Evolutionary conservation across 2,329 filamentous ascomycete species (phyloP).

Genomic region (Xylariaceae sp.): DNA sequence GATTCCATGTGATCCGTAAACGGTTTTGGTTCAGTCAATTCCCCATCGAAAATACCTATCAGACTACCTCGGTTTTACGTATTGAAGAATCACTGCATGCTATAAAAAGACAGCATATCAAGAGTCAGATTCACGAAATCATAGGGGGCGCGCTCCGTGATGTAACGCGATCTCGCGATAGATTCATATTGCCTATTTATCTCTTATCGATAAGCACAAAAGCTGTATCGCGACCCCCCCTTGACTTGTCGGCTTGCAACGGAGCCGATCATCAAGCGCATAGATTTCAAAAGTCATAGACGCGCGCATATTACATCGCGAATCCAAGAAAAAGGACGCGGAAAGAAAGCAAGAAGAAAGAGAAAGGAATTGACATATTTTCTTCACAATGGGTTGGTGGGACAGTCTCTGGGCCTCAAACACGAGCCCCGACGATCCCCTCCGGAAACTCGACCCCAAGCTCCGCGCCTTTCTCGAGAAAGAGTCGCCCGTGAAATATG

Average conservation of each 20-base stretch:
- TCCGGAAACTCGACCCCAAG: constrained; percentile 72
- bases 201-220: constrained; percentile 15
- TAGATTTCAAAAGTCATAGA: not conserved
- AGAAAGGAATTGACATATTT: not conserved
- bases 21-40: not conserved
- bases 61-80: too few relatives aligned
- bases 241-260: not conserved
- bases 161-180: constrained; percentile 5
- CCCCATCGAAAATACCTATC: too few relatives aligned
- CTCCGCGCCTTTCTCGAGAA: constrained; percentile 79
- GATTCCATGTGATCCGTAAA: not conserved
- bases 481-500: constrained; percentile 71
- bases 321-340: not conserved
- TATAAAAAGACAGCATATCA: not conserved
- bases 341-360: not conserved
- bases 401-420: constrained; percentile 48
- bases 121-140: not conserved
- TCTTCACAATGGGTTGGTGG: constrained; percentile 50
- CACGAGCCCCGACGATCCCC: constrained; percentile 53
- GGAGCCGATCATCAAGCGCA: not conserved
- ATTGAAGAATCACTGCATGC: not conserved
- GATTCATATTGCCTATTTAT: not conserved
- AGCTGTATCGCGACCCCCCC: not conserved
- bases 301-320: not conserved
- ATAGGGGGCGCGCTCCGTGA: too few relatives aligned